These are phyloP conservation scores for Musa schizocarpa DNA, from an alignment of 176 grass and related monocot species.

Conservation along the genomic window DNA sequence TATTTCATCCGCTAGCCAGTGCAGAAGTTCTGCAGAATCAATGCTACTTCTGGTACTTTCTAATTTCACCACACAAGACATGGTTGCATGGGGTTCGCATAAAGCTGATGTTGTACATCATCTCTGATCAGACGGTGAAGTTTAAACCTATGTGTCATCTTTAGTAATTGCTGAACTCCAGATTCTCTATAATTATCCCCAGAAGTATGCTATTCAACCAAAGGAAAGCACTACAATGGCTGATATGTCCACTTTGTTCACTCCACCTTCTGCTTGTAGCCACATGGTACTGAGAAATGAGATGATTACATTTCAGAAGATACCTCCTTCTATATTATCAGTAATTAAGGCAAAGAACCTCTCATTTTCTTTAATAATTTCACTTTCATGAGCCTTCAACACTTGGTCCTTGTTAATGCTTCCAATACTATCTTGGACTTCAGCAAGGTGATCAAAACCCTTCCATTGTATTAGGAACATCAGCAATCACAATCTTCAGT, in stretches of 20 bases:
- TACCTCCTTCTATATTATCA: too few species aligned
- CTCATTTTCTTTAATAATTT: not conserved
- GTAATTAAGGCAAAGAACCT: too few species aligned
- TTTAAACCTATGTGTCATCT: not conserved
- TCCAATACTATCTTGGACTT: not conserved
- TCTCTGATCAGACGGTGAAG: too few species aligned
- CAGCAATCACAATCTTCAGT: not conserved
- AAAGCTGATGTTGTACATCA: too few species aligned
- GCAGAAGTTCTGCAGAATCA: too few species aligned
- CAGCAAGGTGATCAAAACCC: not conserved
- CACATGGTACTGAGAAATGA: too few species aligned
- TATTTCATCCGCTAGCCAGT: too few species aligned
- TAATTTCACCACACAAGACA: too few species aligned
- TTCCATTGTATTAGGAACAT: not conserved
- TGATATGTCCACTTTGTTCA: not conserved
- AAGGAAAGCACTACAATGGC: not conserved
- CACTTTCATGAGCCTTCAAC: not conserved
- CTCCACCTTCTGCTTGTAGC: not conserved
- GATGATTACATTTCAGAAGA: too few species aligned
- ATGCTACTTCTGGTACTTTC: too few species aligned
- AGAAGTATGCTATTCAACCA: not conserved
- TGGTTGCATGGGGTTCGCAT: too few species aligned
- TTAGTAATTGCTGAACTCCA: not conserved
- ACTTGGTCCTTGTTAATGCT: not conserved
- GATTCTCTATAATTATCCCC: not conserved